Evolutionary conservation across 345 rosid species (phyloP).

Genomic region (Raphanus sativus): DNA sequence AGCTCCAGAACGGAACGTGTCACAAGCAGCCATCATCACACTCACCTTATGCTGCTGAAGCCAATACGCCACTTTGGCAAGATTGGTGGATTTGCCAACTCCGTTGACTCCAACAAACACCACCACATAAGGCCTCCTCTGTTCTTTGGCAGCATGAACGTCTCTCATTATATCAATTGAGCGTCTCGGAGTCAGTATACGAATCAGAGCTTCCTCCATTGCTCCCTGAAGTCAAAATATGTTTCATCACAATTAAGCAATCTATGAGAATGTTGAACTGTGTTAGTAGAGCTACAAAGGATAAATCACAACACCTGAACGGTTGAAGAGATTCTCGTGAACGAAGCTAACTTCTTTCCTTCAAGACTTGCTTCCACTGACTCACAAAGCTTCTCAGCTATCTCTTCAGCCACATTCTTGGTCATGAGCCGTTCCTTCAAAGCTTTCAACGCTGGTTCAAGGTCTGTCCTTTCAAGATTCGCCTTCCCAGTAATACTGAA

Average conservation of each 20-base stretch:
- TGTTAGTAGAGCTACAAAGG: neutral
- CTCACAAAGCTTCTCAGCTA: slow-evolving; percentile 97
- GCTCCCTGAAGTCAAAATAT: slow-evolving; percentile 59
- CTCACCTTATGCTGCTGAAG: slow-evolving; percentile 86
- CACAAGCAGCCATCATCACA: slow-evolving; percentile 99
- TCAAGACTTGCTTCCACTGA: slow-evolving; percentile 94
- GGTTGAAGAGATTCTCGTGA: slow-evolving; percentile 93
- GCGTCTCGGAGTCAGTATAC: slow-evolving; percentile 94
- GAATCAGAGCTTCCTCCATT: slow-evolving; percentile 96
- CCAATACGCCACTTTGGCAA: slow-evolving; percentile 99
- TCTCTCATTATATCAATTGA: slow-evolving; percentile 95
- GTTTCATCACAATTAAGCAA: slow-evolving; percentile 20
- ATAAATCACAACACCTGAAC: slow-evolving; percentile 66
- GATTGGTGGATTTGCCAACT: slow-evolving; percentile 96
- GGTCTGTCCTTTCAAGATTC: slow-evolving; percentile 88
- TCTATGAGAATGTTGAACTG: neutral
- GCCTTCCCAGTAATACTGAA: slow-evolving; percentile 95
- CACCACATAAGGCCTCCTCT: slow-evolving; percentile 81
- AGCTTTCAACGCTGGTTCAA: slow-evolving; percentile 90
- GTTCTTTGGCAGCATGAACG: slow-evolving; percentile 90
- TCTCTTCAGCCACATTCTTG: slow-evolving; percentile 99
- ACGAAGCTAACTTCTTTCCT: slow-evolving; percentile 93
- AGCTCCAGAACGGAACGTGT: slow-evolving; percentile 98
- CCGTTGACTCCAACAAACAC: slow-evolving; percentile 99
- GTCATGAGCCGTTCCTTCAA: slow-evolving; percentile 99